Conservation (phyloP, 306 rosid genomes). For the Senna tora region DNA sequence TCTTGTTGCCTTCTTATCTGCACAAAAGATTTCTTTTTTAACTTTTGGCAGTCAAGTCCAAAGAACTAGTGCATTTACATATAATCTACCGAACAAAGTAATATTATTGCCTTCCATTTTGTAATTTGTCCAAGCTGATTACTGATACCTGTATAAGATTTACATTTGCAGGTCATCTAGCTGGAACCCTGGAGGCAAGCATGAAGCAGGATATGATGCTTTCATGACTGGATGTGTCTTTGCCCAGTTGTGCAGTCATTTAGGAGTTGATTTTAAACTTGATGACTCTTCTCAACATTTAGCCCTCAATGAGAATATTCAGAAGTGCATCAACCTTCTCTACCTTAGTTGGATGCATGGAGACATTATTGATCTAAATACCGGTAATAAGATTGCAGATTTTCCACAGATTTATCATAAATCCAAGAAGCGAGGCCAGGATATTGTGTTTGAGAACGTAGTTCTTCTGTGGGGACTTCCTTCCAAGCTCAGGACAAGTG, state of each 20-base stretch:
- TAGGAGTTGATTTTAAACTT: slow-evolving; percentile 68
- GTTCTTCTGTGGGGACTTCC: slow-evolving; percentile 85
- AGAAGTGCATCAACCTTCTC: slow-evolving; percentile 66
- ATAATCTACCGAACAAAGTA: background rate
- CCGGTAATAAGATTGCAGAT: slow-evolving; percentile 54
- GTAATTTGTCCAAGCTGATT: slow-evolving; percentile 13
- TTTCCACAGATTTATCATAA: slow-evolving; percentile 37
- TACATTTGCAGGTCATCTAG: slow-evolving; percentile 71
- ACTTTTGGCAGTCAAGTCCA: slow-evolving; percentile 21
- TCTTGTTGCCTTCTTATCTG: slow-evolving; percentile 12
- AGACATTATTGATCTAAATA: slow-evolving; percentile 74
- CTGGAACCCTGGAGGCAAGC: slow-evolving; percentile 97
- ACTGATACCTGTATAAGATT: slow-evolving; percentile 24
- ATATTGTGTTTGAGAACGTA: slow-evolving; percentile 66
- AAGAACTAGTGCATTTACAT: background rate
- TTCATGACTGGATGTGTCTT: slow-evolving; percentile 94
- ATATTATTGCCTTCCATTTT: slow-evolving; percentile 1
- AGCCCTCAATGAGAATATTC: slow-evolving; percentile 61
- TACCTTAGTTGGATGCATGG: slow-evolving; percentile 81
- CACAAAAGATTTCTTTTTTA: slow-evolving; percentile 24
- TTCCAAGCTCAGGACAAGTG: slow-evolving; percentile 61
- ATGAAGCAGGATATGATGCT: slow-evolving; percentile 98
- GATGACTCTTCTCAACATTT: slow-evolving; percentile 52
- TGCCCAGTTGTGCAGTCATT: slow-evolving; percentile 75
- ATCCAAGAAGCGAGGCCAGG: slow-evolving; percentile 45